Base-by-base conservation (phyloP, 2,329 filamentous ascomycete genomes). In the Claviceps digitariae region DNA sequence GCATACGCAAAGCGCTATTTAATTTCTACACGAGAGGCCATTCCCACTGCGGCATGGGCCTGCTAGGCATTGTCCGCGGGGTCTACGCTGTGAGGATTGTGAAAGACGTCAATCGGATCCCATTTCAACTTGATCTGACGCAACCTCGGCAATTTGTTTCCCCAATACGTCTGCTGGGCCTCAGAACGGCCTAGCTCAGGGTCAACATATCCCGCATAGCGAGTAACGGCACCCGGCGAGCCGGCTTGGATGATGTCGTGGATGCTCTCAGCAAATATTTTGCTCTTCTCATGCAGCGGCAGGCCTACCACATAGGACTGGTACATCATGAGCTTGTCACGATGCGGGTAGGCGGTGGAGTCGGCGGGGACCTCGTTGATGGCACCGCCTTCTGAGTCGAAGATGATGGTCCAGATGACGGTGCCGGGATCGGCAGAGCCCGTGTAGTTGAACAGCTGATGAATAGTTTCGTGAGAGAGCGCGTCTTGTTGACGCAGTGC, bases 121-220 rank as follows among this genome's bases (percentile, higher is more conserved):
- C 74, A 74, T 2, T 62, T 66, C 6, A 64, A 59, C 66, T 83
- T 83, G 47, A 83, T 68, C 49, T 63, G 51, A 50, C 72, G 66
- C 49, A 83, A 65, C 9, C 56, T 59, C 0, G 68, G 63, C 40
- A 81, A 63, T 56, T 81, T 80, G 0, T 68, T 58, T 0, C 74
- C 74, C 78, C 78, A 83, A 60, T 83, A 83, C 9, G 72, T 69
- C 52, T 66, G 58, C 59, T 79, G 76, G 9, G 72, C 70, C 52
- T 68, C 57, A 2, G 57, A 58, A 40, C 71, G 62, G n/a, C 63
- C 54, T 36, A 83, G 61, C 4, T 63, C 63, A 1, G 73, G 73
- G 60, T 84, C 81, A 2, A 85, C 75, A 57, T 84, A 85, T 2
- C 81, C 82, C 0, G 81, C 74, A 63, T 85, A 86, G 1, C 78